Base-by-base conservation (phyloP, 208 protist genomes). In the Trypanosoma avium region DNA sequence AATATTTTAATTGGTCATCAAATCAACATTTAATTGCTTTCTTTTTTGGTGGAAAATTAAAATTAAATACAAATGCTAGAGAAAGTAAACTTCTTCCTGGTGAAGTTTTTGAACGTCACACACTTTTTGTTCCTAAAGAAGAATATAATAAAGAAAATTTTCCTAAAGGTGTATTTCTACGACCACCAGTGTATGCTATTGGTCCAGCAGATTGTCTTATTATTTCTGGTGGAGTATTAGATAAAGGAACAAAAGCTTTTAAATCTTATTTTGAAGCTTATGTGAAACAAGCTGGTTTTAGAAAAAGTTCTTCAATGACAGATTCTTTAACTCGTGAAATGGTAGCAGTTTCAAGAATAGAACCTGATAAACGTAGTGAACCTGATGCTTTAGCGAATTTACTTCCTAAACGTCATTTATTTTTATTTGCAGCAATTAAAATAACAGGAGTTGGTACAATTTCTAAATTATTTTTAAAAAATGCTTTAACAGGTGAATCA, bases 1-100 rank as follows among this genome's bases (percentile, higher is more conserved):
- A 92, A 65, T 93, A 93, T 64, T 97, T 95, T 73, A 96, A 97
- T 77, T 97, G 93, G 90, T 80, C 85, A n/a, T 96, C 90, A 0
- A 93, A 92, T 50, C 79, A 86, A 61, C 86, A 94, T 50, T 75
- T 97, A 48, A 92, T 90, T 57, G 68, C 80, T 26, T 90, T 83
- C 59, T 96, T 95, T 77, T 97, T 93, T 70, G 93, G 93, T 67
- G 90, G 93, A 2, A 93, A 84, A 46, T 70, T 95, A 42, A 95
- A 93, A 70, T 67, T 97, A 3, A 91, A 70, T 70, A 96, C 90
- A 19, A 88, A 89, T 67, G 79, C 86, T 35, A 75, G 87, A 3
- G 82, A 92, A 72, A 96, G 90, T 61, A 90, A 87, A 70, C 17
- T 47, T 15, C 75, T 96, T n/a, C 63, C 82, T 27, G 86, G 87